phyloP scores from a whole-genome alignment of 2,329 filamentous ascomycete species.

The Pezicula rhizophila region DNA sequence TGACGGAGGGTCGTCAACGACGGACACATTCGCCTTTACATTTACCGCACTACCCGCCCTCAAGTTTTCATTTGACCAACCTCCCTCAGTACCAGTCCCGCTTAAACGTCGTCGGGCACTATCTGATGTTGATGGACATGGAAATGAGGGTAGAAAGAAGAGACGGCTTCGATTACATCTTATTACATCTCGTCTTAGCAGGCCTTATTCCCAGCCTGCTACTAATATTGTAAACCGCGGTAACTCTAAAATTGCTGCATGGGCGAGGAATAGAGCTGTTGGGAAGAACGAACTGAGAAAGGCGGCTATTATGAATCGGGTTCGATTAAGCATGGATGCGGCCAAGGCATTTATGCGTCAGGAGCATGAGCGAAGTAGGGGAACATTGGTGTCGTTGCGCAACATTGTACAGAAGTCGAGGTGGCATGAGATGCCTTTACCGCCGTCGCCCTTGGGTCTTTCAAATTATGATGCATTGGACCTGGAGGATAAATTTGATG shows the following conservation, averaged over 20 bases:
- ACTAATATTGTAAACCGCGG: slow-evolving; percentile 62
- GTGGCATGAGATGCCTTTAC: slow-evolving; percentile 19
- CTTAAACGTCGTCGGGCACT: slow-evolving; percentile 28
- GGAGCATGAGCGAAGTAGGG: slow-evolving; percentile 18
- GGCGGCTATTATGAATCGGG: slow-evolving; percentile 59
- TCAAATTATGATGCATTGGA: slow-evolving; percentile 30
- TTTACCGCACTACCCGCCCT: slow-evolving; percentile 26
- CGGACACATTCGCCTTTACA: slow-evolving; percentile 30
- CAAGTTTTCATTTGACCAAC: slow-evolving; percentile 30
- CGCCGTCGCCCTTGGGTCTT: slow-evolving; percentile 26
- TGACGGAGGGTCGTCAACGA: slow-evolving; percentile 11
- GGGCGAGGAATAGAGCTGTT: slow-evolving; percentile 40
- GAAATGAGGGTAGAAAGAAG: slow-evolving; percentile 48
- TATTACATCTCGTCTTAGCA: slow-evolving; percentile 65
- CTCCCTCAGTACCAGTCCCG: slow-evolving; percentile 15
- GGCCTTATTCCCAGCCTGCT: slow-evolving; percentile 62
- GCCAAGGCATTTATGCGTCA: slow-evolving; percentile 18
- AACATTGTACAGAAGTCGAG: slow-evolving; percentile 21
- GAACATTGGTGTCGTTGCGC: slow-evolving; percentile 18
- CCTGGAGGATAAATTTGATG: slow-evolving; percentile 22
- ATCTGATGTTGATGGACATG: slow-evolving; percentile 27
- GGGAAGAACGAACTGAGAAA: slow-evolving; percentile 51
- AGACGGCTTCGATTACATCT: slow-evolving; percentile 56
- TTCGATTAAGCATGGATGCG: slow-evolving; percentile 40
- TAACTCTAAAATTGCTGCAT: slow-evolving; percentile 36